These are phyloP conservation scores for Marchantia paleacea DNA, from an alignment of 225 moss, liverwort and hornwort species.

Conservation along the genomic window DNA sequence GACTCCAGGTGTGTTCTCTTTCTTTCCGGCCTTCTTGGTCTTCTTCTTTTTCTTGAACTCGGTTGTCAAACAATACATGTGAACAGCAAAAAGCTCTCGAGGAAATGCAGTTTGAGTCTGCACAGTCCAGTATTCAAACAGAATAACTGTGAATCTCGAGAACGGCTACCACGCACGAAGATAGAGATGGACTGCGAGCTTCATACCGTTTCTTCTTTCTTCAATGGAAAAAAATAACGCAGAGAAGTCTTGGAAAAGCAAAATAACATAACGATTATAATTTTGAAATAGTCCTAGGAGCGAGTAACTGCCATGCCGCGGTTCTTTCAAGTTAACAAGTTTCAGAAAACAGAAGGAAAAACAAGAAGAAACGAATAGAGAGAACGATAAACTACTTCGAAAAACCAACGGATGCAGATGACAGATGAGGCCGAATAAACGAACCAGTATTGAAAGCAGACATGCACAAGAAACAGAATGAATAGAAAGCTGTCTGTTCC, in stretches of 20 bases:
- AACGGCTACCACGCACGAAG: background rate
- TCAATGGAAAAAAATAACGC: background rate
- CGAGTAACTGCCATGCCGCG: background rate
- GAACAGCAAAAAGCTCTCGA: conserved; percentile 88
- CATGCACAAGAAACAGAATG: no score
- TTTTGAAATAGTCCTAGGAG: background rate
- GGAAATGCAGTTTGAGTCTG: conserved; percentile 97
- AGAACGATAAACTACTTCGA: no score
- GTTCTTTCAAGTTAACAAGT: no score
- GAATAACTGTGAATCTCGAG: background rate
- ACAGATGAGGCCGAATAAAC: no score
- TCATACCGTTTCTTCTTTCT: background rate
- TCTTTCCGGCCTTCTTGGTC: conserved; percentile 33
- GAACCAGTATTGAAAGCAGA: no score
- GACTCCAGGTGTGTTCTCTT: conserved; percentile 20
- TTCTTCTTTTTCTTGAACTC: conserved; percentile 40
- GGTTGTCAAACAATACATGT: conserved; percentile 84
- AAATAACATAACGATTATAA: background rate
- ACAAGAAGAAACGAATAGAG: no score
- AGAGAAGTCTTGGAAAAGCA: background rate
- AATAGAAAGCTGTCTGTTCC: no score
- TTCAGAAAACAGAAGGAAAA: no score
- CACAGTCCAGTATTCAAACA: conserved; percentile 18
- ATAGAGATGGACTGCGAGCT: background rate
- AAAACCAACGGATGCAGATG: no score